These are phyloP conservation scores for Litchi chinensis DNA, from an alignment of 345 rosid genomes.

Conservation along the genomic window DNA sequence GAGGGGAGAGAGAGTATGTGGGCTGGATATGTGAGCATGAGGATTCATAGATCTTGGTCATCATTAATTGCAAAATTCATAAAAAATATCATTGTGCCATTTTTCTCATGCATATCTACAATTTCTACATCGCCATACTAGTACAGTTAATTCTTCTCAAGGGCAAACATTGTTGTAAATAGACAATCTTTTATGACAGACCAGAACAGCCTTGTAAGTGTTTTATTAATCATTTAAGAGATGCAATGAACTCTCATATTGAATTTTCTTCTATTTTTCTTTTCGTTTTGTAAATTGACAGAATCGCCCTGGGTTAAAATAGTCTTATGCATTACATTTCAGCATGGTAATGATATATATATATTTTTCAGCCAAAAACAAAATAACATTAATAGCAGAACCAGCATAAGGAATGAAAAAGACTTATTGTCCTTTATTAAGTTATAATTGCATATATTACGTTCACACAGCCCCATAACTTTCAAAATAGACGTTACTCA, in stretches of 20 bases:
- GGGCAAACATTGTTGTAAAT: not conserved
- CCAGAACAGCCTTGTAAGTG: not conserved
- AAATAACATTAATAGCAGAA: not conserved
- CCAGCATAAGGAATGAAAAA: not conserved
- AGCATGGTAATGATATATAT: not conserved
- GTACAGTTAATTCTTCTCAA: not conserved
- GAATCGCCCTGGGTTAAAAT: not conserved
- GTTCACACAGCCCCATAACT: not conserved
- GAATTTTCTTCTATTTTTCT: not conserved
- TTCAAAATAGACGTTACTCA: not conserved
- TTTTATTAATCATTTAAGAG: not conserved
- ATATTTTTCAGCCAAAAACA: not conserved
- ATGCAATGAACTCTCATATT: not conserved
- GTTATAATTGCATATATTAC: not conserved
- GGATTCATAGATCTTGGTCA: not conserved
- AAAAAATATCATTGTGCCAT: not conserved
- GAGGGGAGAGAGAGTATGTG: not conserved
- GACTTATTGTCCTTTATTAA: not conserved
- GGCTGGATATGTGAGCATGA: not conserved
- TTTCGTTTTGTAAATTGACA: not conserved
- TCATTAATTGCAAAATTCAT: not conserved
- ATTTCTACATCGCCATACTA: not conserved
- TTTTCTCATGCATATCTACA: not conserved
- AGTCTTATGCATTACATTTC: not conserved
- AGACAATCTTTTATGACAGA: not conserved